Evolutionary conservation across 352 stramenopile species (phyloP), one percentile per base, ranked within the genome.

Genomic region (Pythium phragmitis): DNA sequence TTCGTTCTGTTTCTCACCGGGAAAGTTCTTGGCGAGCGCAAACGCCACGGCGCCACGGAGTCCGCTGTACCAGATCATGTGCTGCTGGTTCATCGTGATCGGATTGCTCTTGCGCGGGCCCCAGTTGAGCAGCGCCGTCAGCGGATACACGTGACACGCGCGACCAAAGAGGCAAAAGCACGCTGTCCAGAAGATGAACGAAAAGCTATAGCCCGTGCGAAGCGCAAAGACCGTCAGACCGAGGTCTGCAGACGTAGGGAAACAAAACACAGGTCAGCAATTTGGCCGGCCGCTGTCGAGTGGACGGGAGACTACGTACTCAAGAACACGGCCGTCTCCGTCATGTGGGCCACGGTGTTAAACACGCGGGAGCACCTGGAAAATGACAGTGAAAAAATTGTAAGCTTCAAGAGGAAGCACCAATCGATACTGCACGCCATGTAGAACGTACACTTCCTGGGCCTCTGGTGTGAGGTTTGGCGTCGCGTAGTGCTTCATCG

Each of bases 41-140:
- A 97, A 98, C 0, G 93, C 91, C 6, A 98, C 89, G 33, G 94
- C 96, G 19, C 94, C 94, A 26, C 96, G 88, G 47, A 98, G 79
- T 12, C 95, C 95, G 41, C 88, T 92, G 79, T 98, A 98, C 86
- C 89, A 98, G 58, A 98, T 92, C 88, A 98, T 96, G 76, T 97
- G 89, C 65, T 96, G 88, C 59, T 96, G 92, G 68, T 97, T 97
- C 39, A 73, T 65, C n/a, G 82, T 91, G 64, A 93, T 93, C 60
- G 72, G 73, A 21, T 77, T 72, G 26, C 64, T 72, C 43, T 82
- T 82, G 51, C 85, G 77, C n/a, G 63, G 63, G 30, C 82, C 74
- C 48, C 74, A 50, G 67, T 94, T 93, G 46, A 94, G 63, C 9
- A 95, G 5, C 56, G 73, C 80, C 23, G 80, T 85, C 21, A 98